phyloP scores from a whole-genome alignment of 805 yeast genomes.

The Candida nemodendra region DNA sequence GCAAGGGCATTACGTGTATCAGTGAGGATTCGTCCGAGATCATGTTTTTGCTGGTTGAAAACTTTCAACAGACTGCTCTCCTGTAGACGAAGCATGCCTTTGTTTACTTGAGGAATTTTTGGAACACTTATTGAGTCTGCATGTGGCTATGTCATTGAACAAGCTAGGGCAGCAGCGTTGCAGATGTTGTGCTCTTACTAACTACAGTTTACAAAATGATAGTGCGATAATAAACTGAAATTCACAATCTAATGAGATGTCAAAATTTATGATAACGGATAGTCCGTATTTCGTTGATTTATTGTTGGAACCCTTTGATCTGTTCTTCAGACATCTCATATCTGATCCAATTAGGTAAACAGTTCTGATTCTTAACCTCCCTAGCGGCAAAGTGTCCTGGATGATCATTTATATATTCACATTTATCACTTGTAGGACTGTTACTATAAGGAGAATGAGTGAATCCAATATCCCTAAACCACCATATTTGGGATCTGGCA shows the following conservation, averaged over 20 bases:
- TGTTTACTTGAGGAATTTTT: conserved; percentile 71
- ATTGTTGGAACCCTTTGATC: conserved; percentile 4
- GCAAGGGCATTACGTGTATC: conserved; percentile 99
- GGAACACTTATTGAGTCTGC: conserved; percentile 38
- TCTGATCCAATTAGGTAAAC: conserved; percentile 66
- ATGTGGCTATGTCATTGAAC: conserved; percentile 5
- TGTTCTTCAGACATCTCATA: conserved; percentile 29
- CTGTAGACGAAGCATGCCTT: conserved; percentile 33
- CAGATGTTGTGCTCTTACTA: too few relatives aligned
- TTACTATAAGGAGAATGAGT: conserved; percentile 46
- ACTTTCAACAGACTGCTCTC: conserved; percentile 92
- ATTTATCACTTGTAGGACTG: conserved; percentile 38
- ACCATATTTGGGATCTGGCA: conserved; percentile 43
- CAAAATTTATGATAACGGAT: too few relatives aligned
- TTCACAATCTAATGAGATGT: not conserved
- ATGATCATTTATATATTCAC: conserved; percentile 12
- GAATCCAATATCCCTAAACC: conserved; percentile 54
- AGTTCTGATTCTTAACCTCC: conserved; percentile 55
- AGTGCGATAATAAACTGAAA: too few relatives aligned
- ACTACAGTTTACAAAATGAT: too few relatives aligned
- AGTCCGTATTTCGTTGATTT: too few relatives aligned
- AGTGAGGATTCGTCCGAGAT: conserved; percentile 99
- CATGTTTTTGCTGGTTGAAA: conserved; percentile 99
- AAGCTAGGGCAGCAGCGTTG: conserved; percentile 1
- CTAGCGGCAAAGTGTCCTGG: conserved; percentile 25